Evolutionary conservation across 108 stramenopile species (phyloP).

Genomic region (Thalassiosira profunda): DNA sequence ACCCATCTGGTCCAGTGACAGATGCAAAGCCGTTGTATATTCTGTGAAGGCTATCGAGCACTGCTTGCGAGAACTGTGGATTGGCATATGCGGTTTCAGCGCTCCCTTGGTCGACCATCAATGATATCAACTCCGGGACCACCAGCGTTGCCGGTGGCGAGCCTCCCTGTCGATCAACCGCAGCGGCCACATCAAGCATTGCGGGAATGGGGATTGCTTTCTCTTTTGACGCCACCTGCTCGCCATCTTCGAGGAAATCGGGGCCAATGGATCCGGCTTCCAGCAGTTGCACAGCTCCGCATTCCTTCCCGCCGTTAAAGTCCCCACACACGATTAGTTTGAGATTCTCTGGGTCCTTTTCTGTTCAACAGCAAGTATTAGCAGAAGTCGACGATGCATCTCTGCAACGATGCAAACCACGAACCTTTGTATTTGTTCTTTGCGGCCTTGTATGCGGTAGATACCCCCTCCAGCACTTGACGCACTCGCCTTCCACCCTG

Average conservation of each 20-base stretch:
- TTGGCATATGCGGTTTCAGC: constrained; percentile 52
- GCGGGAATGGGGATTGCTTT: constrained; percentile 63
- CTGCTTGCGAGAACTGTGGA: constrained; percentile 56
- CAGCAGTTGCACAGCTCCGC: constrained; percentile 75
- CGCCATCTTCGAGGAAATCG: constrained; percentile 85
- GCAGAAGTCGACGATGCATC: not conserved
- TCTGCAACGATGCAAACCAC: not conserved
- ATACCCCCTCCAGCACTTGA: constrained; percentile 86
- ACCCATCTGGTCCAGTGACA: not conserved
- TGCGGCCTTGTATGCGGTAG: constrained; percentile 74
- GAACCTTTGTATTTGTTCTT: constrained; percentile 58
- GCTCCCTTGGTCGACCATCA: constrained; percentile 53
- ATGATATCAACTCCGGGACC: constrained; percentile 82
- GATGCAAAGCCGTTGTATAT: constrained; percentile 68
- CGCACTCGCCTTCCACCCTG: constrained; percentile 82
- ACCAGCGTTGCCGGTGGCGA: constrained; percentile 79
- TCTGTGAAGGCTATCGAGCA: constrained; percentile 59
- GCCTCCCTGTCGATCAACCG: constrained; percentile 18
- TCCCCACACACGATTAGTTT: constrained; percentile 88
- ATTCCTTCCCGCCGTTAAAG: constrained; percentile 88
- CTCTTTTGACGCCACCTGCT: constrained; percentile 57
- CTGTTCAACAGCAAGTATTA: constrained; percentile 7
- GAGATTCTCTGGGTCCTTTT: constrained; percentile 42
- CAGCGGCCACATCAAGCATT: constrained; percentile 60
- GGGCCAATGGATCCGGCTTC: constrained; percentile 77